These are phyloP conservation scores for Aspergillus sp. DNA, from an alignment of 2,329 filamentous ascomycete species.

Conservation along the genomic window DNA sequence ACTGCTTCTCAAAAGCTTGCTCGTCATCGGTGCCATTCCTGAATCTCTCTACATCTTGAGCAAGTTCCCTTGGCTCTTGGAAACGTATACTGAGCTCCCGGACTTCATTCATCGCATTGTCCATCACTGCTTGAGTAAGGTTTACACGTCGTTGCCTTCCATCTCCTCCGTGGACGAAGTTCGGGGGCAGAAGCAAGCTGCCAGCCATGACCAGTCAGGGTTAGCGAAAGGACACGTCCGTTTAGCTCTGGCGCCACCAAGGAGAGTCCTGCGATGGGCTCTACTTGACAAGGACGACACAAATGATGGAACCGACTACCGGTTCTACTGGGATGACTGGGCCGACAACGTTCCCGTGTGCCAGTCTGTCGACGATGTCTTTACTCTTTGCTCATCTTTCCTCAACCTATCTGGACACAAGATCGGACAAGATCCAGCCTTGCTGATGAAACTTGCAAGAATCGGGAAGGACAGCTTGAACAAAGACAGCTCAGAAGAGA, in stretches of 20 bases:
- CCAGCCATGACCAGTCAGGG: conserved; percentile 55
- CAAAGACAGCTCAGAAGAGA: conserved; percentile 60
- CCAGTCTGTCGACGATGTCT: conserved; percentile 81
- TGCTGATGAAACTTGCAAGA: conserved; percentile 72
- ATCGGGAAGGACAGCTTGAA: conserved; percentile 70
- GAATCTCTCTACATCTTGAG: conserved; percentile 89
- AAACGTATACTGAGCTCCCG: conserved; percentile 71
- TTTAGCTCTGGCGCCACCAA: conserved; percentile 49
- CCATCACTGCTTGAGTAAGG: conserved; percentile 68
- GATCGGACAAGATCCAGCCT: conserved; percentile 70
- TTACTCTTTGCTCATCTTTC: conserved; percentile 73
- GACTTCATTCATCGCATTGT: conserved; percentile 77
- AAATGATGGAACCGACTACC: conserved; percentile 65
- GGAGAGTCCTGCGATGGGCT: conserved; percentile 70
- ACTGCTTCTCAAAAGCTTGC: conserved; percentile 68
- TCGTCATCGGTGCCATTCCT: conserved; percentile 84
- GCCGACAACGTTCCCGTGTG: conserved; percentile 85
- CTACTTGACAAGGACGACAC: conserved; percentile 68
- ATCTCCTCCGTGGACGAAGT: conserved; percentile 32
- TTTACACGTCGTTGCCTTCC: conserved; percentile 51
- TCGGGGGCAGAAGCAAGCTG: conserved; percentile 42
- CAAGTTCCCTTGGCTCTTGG: conserved; percentile 83
- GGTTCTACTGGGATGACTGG: conserved; percentile 98
- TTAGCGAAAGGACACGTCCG: conserved; percentile 61
- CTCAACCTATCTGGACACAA: conserved; percentile 79